These are phyloP conservation scores for Saccharomycopsis sp. DNA, from an alignment of 805 yeast species.

Conservation along the genomic window DNA sequence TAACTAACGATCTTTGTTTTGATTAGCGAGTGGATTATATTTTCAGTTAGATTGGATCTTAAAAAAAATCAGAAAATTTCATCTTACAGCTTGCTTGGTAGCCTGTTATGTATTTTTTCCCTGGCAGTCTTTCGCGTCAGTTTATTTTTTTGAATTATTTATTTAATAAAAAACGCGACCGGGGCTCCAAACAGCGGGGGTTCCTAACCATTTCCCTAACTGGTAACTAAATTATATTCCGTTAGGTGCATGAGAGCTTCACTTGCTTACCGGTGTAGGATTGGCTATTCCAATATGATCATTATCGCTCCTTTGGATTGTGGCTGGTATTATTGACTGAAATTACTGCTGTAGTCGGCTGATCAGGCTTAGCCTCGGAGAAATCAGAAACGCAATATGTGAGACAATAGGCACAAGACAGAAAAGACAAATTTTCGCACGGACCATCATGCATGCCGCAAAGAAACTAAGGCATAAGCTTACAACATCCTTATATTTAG, in stretches of 20 bases:
- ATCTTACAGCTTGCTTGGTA: too few species aligned
- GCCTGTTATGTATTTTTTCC: background rate
- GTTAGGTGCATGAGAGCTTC: too few species aligned
- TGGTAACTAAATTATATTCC: background rate
- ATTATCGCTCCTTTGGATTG: too few species aligned
- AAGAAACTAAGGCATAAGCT: background rate
- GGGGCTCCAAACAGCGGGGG: background rate
- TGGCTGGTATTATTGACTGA: too few species aligned
- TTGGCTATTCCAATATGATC: too few species aligned
- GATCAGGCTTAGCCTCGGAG: background rate
- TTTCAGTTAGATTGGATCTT: too few species aligned
- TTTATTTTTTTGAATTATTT: background rate
- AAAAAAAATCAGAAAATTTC: too few species aligned
- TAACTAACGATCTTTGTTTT: too few species aligned
- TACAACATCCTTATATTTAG: background rate
- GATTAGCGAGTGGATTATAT: too few species aligned
- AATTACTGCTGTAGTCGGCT: too few species aligned
- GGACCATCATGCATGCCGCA: background rate
- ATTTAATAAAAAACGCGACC: background rate
- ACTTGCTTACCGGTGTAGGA: too few species aligned
- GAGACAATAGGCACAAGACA: background rate
- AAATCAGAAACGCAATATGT: background rate
- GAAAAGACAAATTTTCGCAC: background rate
- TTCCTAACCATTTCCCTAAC: background rate
- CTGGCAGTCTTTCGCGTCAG: background rate